These are phyloP conservation scores for Mycena albidolilacea DNA, from an alignment of 768 basidiomycete genomes.

Conservation along the genomic window DNA sequence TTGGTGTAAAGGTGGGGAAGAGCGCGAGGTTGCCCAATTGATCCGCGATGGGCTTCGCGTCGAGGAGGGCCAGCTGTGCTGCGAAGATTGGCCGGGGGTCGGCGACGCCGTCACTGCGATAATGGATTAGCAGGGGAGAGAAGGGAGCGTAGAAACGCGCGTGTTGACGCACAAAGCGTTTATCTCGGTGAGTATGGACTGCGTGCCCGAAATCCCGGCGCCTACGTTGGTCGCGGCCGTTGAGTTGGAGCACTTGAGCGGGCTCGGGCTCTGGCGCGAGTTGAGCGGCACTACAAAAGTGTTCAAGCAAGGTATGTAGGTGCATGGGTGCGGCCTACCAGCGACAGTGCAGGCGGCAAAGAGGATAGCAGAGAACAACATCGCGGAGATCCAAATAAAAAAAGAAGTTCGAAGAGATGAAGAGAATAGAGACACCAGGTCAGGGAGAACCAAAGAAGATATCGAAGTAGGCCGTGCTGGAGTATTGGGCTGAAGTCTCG, in stretches of 20 bases:
- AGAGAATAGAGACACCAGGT: not conserved
- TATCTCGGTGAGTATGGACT: slow-evolving; percentile 3
- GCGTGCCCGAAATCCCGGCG: not conserved
- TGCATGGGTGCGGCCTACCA: not conserved
- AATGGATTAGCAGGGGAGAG: not conserved
- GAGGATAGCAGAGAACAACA: not conserved
- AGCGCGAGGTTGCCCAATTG: not conserved
- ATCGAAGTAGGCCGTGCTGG: not conserved
- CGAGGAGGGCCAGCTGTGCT: slow-evolving; percentile 2
- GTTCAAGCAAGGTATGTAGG: not conserved
- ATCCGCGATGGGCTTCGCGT: not conserved
- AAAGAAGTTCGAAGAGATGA: not conserved
- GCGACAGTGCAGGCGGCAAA: not conserved
- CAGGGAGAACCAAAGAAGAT: not conserved
- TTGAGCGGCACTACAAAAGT: slow-evolving; percentile 2
- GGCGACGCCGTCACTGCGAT: not conserved
- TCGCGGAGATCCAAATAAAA: not conserved
- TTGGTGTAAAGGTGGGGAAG: not conserved
- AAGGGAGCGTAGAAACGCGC: not conserved
- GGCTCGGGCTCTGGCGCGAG: slow-evolving; percentile 1
- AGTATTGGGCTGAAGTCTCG: not conserved
- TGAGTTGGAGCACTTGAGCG: slow-evolving; percentile 7
- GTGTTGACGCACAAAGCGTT: not conserved
- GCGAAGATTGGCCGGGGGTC: not conserved
- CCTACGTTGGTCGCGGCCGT: not conserved